Conservation (phyloP, 352 stramenopile species). For the Aphanomyces euteiches region DNA sequence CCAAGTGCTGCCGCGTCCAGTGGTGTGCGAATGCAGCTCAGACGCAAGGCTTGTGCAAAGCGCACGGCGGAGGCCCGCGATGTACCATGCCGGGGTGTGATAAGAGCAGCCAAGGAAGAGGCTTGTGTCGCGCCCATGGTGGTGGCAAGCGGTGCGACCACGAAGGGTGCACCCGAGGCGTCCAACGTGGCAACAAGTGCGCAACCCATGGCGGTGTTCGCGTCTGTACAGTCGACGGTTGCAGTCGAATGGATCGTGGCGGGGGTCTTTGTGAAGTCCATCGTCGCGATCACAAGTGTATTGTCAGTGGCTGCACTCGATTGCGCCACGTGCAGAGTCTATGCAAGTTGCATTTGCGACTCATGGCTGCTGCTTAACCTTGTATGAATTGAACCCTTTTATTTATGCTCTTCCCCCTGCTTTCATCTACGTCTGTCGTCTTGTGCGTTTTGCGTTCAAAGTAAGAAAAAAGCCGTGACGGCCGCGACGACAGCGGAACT, state of each 20-base stretch:
- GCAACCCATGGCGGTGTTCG: slow-evolving; percentile 78
- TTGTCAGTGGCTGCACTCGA: slow-evolving; percentile 82
- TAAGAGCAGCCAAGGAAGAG: slow-evolving; percentile 73
- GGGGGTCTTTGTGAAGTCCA: slow-evolving; percentile 82
- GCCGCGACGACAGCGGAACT: too few species aligned
- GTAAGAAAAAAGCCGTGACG: slow-evolving; percentile 25
- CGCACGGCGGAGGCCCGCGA: slow-evolving; percentile 53
- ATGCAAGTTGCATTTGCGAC: slow-evolving; percentile 56
- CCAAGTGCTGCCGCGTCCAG: slow-evolving; percentile 53
- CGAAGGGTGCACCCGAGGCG: slow-evolving; percentile 66
- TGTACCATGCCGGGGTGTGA: slow-evolving; percentile 33
- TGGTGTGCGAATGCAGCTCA: slow-evolving; percentile 64
- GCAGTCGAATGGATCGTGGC: slow-evolving; percentile 72
- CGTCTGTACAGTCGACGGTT: slow-evolving; percentile 81
- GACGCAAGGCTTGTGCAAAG: slow-evolving; percentile 67
- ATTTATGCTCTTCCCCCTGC: neutral
- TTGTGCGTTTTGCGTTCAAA: neutral
- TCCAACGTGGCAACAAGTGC: slow-evolving; percentile 80
- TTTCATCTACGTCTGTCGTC: neutral
- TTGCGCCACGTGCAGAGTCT: slow-evolving; percentile 82
- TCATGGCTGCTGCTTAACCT: neutral
- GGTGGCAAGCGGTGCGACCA: slow-evolving; percentile 75
- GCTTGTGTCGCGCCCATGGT: slow-evolving; percentile 70
- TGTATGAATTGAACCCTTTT: neutral
- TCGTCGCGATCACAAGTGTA: slow-evolving; percentile 70